These are phyloP conservation scores for Massospora cicadina DNA, from an alignment of 371 early-diverging fungal species.

Conservation along the genomic window DNA sequence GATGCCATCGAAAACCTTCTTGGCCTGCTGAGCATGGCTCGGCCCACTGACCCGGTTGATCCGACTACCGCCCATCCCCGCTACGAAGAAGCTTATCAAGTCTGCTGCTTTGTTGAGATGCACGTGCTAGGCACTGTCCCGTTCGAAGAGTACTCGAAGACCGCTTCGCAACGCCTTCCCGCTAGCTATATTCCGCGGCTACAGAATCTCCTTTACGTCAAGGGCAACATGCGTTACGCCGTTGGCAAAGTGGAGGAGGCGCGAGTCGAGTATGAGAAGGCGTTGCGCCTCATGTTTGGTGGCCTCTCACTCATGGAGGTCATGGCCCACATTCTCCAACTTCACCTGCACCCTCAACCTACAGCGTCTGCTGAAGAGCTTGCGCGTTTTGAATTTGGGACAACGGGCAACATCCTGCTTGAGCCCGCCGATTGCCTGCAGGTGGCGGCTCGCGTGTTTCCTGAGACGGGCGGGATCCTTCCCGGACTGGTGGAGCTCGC, in stretches of 20 bases:
- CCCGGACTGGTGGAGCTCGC: constrained; percentile 29
- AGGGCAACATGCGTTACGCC: constrained; percentile 64
- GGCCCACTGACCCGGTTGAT: constrained; percentile 1
- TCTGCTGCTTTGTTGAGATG: constrained; percentile 62
- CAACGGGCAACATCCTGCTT: constrained; percentile 26
- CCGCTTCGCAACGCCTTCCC: constrained; percentile 10
- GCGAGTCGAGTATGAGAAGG: constrained; percentile 52
- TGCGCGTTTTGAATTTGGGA: neutral
- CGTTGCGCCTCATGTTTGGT: constrained; percentile 56
- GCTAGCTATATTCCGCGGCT: constrained; percentile 26
- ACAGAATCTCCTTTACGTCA: constrained; percentile 63
- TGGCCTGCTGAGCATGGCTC: constrained; percentile 45
- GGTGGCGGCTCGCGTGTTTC: constrained; percentile 34
- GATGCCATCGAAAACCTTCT: constrained; percentile 80
- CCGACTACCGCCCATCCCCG: constrained; percentile 22
- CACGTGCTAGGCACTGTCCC: constrained; percentile 25
- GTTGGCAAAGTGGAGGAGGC: constrained; percentile 53
- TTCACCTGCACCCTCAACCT: neutral
- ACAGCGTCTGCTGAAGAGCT: neutral
- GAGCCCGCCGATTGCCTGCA: constrained; percentile 46
- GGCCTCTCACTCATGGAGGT: constrained; percentile 36
- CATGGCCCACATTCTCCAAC: constrained; percentile 17
- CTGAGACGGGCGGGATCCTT: constrained; percentile 36
- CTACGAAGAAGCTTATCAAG: constrained; percentile 54
- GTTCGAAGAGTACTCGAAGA: constrained; percentile 11